Evolutionary conservation across 257 asterid genomes (phyloP).

Genomic region (Solanum verrucosum): DNA sequence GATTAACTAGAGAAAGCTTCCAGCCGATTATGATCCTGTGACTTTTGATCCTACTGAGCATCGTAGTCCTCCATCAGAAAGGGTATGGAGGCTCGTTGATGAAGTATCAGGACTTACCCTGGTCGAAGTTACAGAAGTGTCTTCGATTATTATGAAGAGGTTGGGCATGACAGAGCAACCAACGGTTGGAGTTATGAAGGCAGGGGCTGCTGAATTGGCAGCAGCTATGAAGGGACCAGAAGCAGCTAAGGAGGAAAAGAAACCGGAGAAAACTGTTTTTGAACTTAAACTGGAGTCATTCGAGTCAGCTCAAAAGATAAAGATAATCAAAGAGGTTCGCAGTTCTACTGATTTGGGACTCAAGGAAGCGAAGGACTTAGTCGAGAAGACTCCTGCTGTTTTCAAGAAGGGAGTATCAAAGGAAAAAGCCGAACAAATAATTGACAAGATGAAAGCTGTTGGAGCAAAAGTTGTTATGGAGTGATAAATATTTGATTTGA

Average conservation of each 20-base stretch:
- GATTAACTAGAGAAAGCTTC: constrained; percentile 68
- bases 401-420: constrained; percentile 33
- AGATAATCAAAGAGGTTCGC: constrained; percentile 52
- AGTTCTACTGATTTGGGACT: constrained; percentile 33
- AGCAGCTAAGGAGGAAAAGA: constrained; percentile 39
- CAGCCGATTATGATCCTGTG: constrained; percentile 71
- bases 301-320: constrained; percentile 60
- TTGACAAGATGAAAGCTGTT: constrained; percentile 34
- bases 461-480: constrained; percentile 36
- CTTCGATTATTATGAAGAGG: constrained; percentile 33
- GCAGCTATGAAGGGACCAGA: constrained; percentile 25
- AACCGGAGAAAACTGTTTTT: constrained; percentile 62
- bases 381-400: constrained; percentile 31
- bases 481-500: background rate
- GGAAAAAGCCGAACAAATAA: constrained; percentile 32
- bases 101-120: constrained; percentile 66
- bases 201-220: constrained; percentile 36
- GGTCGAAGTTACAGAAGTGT: constrained; percentile 49
- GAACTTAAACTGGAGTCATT: constrained; percentile 65
- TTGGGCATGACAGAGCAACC: constrained; percentile 24
- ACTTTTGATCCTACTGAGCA: constrained; percentile 74
- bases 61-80: constrained; percentile 70
- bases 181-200: constrained; percentile 34
- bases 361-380: constrained; percentile 36
- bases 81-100: constrained; percentile 78